These are phyloP conservation scores for Isabelozyma rhagii DNA, from an alignment of 805 yeast species.

Conservation along the genomic window DNA sequence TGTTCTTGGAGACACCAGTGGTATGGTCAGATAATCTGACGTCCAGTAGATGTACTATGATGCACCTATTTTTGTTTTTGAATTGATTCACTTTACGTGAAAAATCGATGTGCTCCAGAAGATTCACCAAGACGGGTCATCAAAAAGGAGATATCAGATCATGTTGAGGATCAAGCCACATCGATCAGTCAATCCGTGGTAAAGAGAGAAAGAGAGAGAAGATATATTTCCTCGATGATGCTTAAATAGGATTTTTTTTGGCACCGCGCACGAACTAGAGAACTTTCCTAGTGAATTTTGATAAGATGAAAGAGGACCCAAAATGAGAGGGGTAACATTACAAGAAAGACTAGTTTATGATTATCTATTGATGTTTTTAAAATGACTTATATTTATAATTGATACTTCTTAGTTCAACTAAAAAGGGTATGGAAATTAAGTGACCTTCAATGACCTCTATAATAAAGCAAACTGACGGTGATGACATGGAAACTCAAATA, in stretches of 20 bases:
- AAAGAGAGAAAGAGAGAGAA: not conserved
- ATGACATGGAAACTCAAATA: too few species aligned
- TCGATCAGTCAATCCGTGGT: not conserved
- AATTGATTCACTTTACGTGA: slow-evolving; percentile 10
- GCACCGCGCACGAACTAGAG: not conserved
- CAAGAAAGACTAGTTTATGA: too few species aligned
- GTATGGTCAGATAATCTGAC: slow-evolving; percentile 16
- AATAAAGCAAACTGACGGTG: not conserved
- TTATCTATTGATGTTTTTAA: not conserved
- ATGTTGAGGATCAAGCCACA: slow-evolving; percentile 1
- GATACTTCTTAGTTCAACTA: not conserved
- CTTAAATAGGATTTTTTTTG: not conserved
- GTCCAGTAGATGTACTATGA: slow-evolving; percentile 46
- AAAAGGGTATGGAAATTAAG: not conserved
- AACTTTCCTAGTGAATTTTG: not conserved
- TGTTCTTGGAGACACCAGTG: slow-evolving; percentile 51
- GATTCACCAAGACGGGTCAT: slow-evolving; percentile 44
- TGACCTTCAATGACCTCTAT: not conserved
- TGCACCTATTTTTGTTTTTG: slow-evolving; percentile 32
- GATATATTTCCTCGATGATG: not conserved
- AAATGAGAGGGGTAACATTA: too few species aligned
- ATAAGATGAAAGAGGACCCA: not conserved
- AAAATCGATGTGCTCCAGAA: slow-evolving; percentile 29
- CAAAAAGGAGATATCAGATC: slow-evolving; percentile 30
- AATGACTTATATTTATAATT: not conserved